These are phyloP conservation scores for Termitomyces sp. DNA, from an alignment of 768 basidiomycete species.

Conservation along the genomic window DNA sequence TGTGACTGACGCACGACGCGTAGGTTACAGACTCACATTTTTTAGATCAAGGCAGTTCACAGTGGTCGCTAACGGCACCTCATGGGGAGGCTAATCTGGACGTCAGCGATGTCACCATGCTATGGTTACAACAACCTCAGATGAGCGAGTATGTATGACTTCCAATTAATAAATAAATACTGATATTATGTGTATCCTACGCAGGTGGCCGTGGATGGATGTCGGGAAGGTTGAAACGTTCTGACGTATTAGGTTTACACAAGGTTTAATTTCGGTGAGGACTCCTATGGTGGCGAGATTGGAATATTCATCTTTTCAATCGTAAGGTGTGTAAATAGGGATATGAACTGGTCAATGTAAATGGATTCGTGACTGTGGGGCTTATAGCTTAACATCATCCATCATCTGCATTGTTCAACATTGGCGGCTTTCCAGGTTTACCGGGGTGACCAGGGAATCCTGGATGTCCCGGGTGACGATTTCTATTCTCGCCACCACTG, in stretches of 20 bases:
- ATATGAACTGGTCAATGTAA: neutral
- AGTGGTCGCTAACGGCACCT: constrained; percentile 5
- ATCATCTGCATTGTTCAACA: neutral
- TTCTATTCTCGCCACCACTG: neutral
- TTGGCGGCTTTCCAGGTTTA: neutral
- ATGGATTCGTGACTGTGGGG: neutral
- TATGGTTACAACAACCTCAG: constrained; percentile 11
- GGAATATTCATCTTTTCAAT: neutral
- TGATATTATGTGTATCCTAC: neutral
- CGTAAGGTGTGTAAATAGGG: neutral
- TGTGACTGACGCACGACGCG: neutral
- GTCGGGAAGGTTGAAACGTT: neutral
- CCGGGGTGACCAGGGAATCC: constrained; percentile 9
- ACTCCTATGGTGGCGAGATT: neutral
- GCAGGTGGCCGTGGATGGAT: constrained; percentile 8
- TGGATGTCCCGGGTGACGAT: constrained; percentile 8
- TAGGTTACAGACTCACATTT: neutral
- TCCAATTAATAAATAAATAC: no score
- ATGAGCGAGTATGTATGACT: constrained; percentile 7
- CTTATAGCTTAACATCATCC: neutral
- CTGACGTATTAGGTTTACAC: neutral
- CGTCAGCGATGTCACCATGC: constrained; percentile 9
- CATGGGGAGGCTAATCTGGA: constrained; percentile 8
- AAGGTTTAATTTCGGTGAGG: neutral
- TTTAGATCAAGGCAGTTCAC: neutral